These are phyloP conservation scores for Lasiodiplodia gonubiensis DNA, from an alignment of 2,329 filamentous ascomycete genomes.

Conservation along the genomic window DNA sequence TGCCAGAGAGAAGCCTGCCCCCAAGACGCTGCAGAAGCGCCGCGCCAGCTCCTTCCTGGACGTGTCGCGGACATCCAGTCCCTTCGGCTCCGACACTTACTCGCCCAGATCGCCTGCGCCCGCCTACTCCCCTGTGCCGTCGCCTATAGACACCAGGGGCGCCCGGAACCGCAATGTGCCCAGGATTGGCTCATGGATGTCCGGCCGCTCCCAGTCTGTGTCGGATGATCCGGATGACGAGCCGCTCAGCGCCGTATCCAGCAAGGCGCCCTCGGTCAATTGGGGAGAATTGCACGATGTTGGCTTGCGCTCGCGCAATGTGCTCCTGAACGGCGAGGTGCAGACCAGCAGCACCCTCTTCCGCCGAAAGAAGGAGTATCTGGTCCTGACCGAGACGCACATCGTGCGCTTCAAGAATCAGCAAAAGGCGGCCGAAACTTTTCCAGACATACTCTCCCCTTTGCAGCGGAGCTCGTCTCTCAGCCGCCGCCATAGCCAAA, in stretches of 20 bases:
- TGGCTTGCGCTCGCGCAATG: conserved; percentile 43
- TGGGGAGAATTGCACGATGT: conserved; percentile 51
- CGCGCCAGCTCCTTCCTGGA: conserved; percentile 32
- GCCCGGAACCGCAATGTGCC: conserved; percentile 45
- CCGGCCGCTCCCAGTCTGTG: conserved; percentile 50
- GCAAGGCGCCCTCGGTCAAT: conserved; percentile 56
- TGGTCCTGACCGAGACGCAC: conserved; percentile 73
- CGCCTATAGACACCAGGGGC: conserved; percentile 33
- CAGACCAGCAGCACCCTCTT: conserved; percentile 74
- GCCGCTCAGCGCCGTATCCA: conserved; percentile 55
- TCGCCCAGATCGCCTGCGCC: conserved; percentile 21
- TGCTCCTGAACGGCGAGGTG: conserved; percentile 71
- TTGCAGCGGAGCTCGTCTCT: conserved; percentile 41
- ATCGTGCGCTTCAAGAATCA: conserved; percentile 72
- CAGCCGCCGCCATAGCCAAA: conserved; percentile 65
- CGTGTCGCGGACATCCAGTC: conserved; percentile 37
- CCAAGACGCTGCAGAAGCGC: conserved; percentile 41
- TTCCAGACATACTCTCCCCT: conserved; percentile 48
- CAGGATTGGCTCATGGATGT: conserved; percentile 63
- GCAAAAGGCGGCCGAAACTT: conserved; percentile 67
- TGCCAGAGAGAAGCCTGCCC: conserved; percentile 33
- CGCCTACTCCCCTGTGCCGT: conserved; percentile 17
- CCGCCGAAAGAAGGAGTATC: conserved; percentile 73
- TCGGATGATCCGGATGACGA: conserved; percentile 60
- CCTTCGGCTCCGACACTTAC: conserved; percentile 49